A percentile compares a stretch with the other conserved stretches of the same genome.
These are phyloP conservation scores for Termitomyces sp. DNA, from an alignment of 768 basidiomycete species.

Conservation along the genomic window DNA sequence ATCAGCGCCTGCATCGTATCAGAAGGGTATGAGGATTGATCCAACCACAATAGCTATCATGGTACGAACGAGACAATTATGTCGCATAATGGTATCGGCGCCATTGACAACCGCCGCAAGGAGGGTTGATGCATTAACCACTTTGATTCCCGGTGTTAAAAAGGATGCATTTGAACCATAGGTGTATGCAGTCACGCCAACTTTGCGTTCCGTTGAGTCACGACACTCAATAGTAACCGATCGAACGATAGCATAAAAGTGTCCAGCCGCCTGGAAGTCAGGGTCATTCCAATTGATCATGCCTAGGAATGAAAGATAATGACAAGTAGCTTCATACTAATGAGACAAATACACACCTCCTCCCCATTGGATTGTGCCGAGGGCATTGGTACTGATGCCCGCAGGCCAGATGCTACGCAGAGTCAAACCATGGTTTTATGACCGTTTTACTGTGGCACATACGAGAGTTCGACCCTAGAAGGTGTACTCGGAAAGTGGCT, in stretches of 20 bases:
- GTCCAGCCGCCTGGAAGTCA: conserved; percentile 69
- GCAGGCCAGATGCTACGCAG: conserved; percentile 71
- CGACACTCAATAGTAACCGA: conserved; percentile 62
- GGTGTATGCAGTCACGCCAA: conserved; percentile 56
- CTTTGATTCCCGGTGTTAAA: conserved; percentile 44
- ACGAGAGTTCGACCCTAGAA: conserved; percentile 77
- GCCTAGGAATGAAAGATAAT: conserved; percentile 22
- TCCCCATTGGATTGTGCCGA: conserved; percentile 74
- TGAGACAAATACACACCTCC: conserved; percentile 40
- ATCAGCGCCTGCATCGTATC: background rate
- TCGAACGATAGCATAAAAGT: conserved; percentile 63
- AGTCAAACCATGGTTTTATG: background rate
- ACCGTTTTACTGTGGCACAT: conserved; percentile 10
- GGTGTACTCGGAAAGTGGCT: conserved; percentile 72
- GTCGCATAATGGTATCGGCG: conserved; percentile 18
- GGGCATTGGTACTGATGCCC: conserved; percentile 53
- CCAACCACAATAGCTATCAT: conserved; percentile 20
- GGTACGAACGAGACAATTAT: conserved; percentile 7
- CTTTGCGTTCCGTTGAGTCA: conserved; percentile 35
- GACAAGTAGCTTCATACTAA: background rate
- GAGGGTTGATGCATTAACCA: conserved; percentile 54
- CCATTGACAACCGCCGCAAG: conserved; percentile 31
- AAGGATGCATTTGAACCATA: conserved; percentile 52
- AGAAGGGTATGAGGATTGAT: conserved; percentile 16
- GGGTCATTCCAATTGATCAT: conserved; percentile 79